Evolutionary conservation across 306 rosid species (phyloP).

Genomic region (Dalbergia oliveri): DNA sequence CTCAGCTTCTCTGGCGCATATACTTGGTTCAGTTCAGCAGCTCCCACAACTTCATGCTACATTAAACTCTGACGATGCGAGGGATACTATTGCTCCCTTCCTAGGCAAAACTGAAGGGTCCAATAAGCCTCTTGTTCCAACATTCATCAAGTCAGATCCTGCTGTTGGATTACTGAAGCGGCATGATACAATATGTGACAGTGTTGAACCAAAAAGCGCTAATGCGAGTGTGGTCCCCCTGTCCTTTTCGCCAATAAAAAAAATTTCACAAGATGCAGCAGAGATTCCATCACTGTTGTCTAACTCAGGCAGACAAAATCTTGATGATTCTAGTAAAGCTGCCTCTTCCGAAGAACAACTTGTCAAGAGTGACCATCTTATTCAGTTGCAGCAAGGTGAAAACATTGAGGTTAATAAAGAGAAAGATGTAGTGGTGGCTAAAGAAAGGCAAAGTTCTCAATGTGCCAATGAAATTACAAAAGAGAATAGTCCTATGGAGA

Average conservation of each 20-base stretch:
- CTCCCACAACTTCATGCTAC: slow-evolving; percentile 75
- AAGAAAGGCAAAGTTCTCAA: slow-evolving; percentile 47
- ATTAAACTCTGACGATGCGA: slow-evolving; percentile 56
- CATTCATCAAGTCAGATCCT: slow-evolving; percentile 56
- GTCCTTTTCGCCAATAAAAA: slow-evolving; percentile 51
- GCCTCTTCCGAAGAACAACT: slow-evolving; percentile 49
- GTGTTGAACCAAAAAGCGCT: slow-evolving; percentile 56
- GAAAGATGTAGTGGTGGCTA: slow-evolving; percentile 49
- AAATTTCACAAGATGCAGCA: slow-evolving; percentile 43
- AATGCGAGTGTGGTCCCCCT: slow-evolving; percentile 51
- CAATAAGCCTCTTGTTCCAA: slow-evolving; percentile 53
- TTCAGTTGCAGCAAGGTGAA: slow-evolving; percentile 50
- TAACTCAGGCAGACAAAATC: slow-evolving; percentile 43
- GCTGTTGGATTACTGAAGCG: slow-evolving; percentile 57
- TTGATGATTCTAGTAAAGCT: slow-evolving; percentile 46
- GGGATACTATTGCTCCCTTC: slow-evolving; percentile 44
- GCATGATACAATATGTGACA: slow-evolving; percentile 63
- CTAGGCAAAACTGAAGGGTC: slow-evolving; percentile 57
- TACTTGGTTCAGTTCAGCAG: slow-evolving; percentile 69
- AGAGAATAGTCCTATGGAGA: slow-evolving; percentile 62
- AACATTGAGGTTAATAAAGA: slow-evolving; percentile 47
- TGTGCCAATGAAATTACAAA: slow-evolving; percentile 65
- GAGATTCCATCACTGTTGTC: slow-evolving; percentile 54
- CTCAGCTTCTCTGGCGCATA: slow-evolving; percentile 75
- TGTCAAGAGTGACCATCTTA: slow-evolving; percentile 45